Evolutionary conservation across 106 monocot species (phyloP).

Genomic region (Allium sativum): DNA sequence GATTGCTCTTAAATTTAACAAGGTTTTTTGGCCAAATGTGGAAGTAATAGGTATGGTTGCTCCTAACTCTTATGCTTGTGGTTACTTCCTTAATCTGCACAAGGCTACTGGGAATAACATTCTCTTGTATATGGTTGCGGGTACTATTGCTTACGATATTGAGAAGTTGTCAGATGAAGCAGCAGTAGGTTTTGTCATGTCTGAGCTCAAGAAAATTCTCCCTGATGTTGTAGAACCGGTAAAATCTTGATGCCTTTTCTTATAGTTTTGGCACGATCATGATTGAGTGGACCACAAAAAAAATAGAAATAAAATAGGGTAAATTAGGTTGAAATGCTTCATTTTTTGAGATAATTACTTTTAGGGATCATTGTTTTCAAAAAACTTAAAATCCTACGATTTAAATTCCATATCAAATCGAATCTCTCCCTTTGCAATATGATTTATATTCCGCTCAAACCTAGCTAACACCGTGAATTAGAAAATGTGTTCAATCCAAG

Average conservation of each 20-base stretch:
- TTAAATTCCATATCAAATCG: too few relatives aligned
- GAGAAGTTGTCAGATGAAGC: conserved; percentile 80
- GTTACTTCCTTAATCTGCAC: conserved; percentile 97
- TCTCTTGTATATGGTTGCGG: conserved; percentile 95
- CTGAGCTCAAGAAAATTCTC: conserved; percentile 68
- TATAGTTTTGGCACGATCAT: too few relatives aligned
- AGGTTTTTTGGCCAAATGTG: conserved; percentile 94
- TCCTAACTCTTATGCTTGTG: conserved; percentile 63
- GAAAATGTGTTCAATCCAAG: too few relatives aligned
- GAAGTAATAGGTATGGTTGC: conserved; percentile 85
- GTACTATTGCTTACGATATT: conserved; percentile 67
- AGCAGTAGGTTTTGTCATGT: conserved; percentile 62
- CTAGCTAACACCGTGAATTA: too few relatives aligned
- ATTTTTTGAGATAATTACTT: too few relatives aligned
- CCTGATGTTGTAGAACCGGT: conserved; percentile 78
- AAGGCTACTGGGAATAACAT: conserved; percentile 80
- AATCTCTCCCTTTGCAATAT: too few relatives aligned
- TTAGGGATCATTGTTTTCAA: too few relatives aligned
- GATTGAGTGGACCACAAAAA: too few relatives aligned
- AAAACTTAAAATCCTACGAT: too few relatives aligned
- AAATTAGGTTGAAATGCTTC: too few relatives aligned
- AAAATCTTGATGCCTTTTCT: conserved; percentile 2
- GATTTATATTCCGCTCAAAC: too few relatives aligned
- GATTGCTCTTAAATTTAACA: conserved; percentile 62
- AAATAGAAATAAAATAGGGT: too few relatives aligned